Evolutionary conservation across 2,329 filamentous ascomycete species (phyloP).

Genomic region (Colletotrichum godetiae): DNA sequence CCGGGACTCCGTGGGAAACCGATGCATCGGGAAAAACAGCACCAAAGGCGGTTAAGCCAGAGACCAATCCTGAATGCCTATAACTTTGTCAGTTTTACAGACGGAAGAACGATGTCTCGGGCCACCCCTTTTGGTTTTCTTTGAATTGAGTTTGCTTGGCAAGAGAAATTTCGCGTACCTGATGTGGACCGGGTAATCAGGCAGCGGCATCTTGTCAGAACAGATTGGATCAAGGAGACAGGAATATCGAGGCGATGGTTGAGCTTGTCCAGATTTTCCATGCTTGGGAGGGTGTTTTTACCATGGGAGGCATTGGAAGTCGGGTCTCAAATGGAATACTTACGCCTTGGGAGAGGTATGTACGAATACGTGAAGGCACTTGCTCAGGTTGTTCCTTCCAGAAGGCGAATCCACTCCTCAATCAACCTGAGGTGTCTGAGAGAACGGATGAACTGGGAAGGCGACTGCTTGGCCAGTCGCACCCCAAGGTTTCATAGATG

Average conservation of each 20-base stretch:
- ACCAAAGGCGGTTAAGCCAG: neutral
- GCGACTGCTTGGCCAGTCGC: neutral
- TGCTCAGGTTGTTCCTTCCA: neutral
- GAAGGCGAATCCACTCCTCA: neutral
- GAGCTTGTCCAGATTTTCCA: neutral
- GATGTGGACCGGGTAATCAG: neutral
- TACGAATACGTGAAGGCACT: neutral
- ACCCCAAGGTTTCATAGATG: neutral
- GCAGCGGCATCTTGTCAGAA: neutral
- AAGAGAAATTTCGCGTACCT: neutral
- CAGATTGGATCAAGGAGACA: neutral
- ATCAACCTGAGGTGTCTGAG: conserved; percentile 3
- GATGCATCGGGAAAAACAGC: neutral
- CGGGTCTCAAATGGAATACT: neutral
- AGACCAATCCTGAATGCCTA: neutral
- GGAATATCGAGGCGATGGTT: neutral
- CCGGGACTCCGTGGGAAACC: conserved; percentile 9
- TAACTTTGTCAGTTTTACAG: neutral
- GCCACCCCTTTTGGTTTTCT: neutral
- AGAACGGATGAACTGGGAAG: conserved; percentile 21
- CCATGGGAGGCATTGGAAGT: neutral
- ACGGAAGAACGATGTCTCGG: neutral
- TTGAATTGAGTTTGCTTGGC: conserved; percentile 23
- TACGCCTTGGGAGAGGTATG: neutral
- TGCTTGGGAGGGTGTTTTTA: neutral